These are phyloP conservation scores for Exsudoporus floridanus DNA, from an alignment of 1,284 basidiomycete species.

Conservation along the genomic window DNA sequence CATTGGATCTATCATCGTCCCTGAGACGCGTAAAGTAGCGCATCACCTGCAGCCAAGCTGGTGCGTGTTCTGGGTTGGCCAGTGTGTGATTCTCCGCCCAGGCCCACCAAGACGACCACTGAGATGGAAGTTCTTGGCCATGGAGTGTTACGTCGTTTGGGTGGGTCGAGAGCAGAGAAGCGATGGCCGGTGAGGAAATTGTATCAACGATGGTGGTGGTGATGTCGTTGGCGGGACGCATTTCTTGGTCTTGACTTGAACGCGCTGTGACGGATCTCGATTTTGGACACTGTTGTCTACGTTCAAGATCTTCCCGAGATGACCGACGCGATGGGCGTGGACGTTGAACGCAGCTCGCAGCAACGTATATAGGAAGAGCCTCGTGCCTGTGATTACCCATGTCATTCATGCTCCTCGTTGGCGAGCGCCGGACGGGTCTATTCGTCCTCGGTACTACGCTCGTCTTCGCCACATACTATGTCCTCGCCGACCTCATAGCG, in stretches of 20 bases:
- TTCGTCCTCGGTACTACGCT: conserved; percentile 1
- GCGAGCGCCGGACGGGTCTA: background rate
- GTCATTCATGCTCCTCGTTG: background rate
- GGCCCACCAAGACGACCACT: conserved; percentile 33
- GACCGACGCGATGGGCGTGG: background rate
- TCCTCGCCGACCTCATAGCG: conserved; percentile 37
- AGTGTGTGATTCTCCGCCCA: conserved; percentile 23
- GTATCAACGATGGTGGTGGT: conserved; percentile 16
- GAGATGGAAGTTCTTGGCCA: conserved; percentile 9
- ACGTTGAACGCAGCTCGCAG: background rate
- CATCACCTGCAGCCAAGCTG: conserved; percentile 31
- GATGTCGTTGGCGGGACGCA: background rate
- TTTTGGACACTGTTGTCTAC: background rate
- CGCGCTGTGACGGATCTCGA: background rate
- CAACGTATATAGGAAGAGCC: background rate
- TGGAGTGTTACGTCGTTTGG: conserved; percentile 28
- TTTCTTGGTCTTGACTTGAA: background rate
- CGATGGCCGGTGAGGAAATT: conserved; percentile 19
- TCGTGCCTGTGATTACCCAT: background rate
- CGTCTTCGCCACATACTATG: conserved; percentile 6
- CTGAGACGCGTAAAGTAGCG: conserved; percentile 24
- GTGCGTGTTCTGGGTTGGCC: conserved; percentile 4
- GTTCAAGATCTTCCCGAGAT: background rate
- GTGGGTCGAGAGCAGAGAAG: conserved; percentile 28
- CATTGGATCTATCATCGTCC: conserved; percentile 4